Evolutionary conservation across 208 protist species (phyloP), one percentile per base, ranked within the genome.

Genomic region (Borovskyia barvae): DNA sequence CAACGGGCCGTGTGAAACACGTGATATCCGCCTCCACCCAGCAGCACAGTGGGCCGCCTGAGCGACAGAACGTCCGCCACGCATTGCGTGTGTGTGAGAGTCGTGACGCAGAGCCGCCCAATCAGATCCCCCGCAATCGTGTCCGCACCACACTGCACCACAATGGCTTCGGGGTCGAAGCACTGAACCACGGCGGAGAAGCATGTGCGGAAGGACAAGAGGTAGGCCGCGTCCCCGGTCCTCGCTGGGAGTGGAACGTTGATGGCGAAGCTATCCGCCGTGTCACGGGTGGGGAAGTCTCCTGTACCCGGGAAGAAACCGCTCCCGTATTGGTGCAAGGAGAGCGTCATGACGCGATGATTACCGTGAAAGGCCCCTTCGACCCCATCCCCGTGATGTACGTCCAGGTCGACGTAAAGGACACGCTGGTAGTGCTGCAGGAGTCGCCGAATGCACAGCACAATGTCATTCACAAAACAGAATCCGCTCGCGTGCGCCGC

Each of bases 381-480:
- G 7, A 99, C 98, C 37, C 98, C 99, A 66, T 99, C 99, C 25
- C 99, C 99, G 74, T 99, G 98, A 73, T 99, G 99, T 53, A 99
- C 97, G 70, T 99, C 99, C 48, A 99, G 98, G 75, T 99, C 99
- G 33, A 99, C 91, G 83, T 99, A 99, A 6, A 99, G 73, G n/a
- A 99, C 98, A 36, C 98, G 80, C 55, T 97, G 93, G 46, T 81
- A 89, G 42, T 73, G 57, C 20, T 98, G 99, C 32, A 99, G 82
- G n/a, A 99, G 83, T 50, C 99, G 98, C 8, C 99, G 79, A 42
- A 99, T 99, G 24, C 83, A 98, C 9, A 99, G 76, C 4, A 99
- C 99, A 75, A 99, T 99, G 81, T 99, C 99, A 72, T 99, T 99
- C 22, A 99, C 90, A 78, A 99, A 99, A 85, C 99, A 99, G 70